Evolutionary conservation across 2,329 filamentous ascomycete genomes (phyloP).

Genomic region (Hawksworthiomyces lignivorus): DNA sequence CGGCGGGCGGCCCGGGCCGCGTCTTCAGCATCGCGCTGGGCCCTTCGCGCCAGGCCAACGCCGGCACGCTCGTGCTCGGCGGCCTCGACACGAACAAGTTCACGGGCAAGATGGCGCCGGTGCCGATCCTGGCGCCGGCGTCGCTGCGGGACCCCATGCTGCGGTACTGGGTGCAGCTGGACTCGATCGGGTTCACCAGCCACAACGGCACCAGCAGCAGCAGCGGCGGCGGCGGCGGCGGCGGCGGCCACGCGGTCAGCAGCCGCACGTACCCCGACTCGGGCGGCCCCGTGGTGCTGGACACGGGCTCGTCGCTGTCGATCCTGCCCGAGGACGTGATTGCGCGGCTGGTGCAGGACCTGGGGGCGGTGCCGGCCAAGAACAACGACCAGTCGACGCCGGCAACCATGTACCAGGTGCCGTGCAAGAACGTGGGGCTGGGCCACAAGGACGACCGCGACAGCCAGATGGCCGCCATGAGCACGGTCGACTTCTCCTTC

Average conservation of each 20-base stretch:
- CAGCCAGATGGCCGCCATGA: conserved; percentile 24
- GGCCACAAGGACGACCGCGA: neutral
- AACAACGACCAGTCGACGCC: conserved; percentile 20
- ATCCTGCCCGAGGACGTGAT: conserved; percentile 37
- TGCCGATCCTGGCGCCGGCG: conserved; percentile 31
- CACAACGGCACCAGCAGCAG: conserved; percentile 5
- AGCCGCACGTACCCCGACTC: conserved; percentile 16
- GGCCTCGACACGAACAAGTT: conserved; percentile 35
- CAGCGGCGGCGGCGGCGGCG: too few relatives aligned
- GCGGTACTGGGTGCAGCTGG: conserved; percentile 29
- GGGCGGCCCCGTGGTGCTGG: conserved; percentile 29
- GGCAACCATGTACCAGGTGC: conserved; percentile 31
- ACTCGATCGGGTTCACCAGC: conserved; percentile 19
- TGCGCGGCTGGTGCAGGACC: conserved; percentile 32
- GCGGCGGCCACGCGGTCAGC: neutral
- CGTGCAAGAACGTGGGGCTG: conserved; percentile 25
- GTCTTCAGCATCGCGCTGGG: conserved; percentile 20
- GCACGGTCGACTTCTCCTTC: conserved; percentile 43
- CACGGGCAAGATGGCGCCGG: conserved; percentile 34
- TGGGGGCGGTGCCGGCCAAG: conserved; percentile 20
- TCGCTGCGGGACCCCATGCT: conserved; percentile 11
- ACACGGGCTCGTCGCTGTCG: conserved; percentile 44
- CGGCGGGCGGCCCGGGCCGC: conserved; percentile 13
- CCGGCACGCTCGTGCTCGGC: conserved; percentile 26
- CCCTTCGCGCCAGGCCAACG: conserved; percentile 9